Conservation (phyloP, 1,284 basidiomycete species). For the Boletellus deceptivus region DNA sequence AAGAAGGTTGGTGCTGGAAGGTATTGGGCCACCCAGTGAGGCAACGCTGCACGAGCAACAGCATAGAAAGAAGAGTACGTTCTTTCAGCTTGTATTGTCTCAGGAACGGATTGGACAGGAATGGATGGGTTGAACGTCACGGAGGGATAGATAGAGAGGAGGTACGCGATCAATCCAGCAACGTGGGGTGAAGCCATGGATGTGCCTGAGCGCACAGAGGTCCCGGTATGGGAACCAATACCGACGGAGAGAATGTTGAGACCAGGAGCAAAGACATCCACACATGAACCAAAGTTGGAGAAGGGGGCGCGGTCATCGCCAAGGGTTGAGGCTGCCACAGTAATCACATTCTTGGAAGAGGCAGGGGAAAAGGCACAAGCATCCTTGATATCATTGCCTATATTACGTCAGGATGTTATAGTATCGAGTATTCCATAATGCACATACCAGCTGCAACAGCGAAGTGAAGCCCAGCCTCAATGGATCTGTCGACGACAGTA, state of each 20-base stretch:
- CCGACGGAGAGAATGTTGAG: conserved; percentile 82
- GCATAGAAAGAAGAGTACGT: conserved; percentile 47
- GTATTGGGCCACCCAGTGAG: conserved; percentile 56
- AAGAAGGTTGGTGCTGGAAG: conserved; percentile 57
- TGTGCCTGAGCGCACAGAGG: conserved; percentile 72
- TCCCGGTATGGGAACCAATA: conserved; percentile 54
- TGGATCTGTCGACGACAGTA: conserved; percentile 82
- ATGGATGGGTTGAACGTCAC: conserved; percentile 54
- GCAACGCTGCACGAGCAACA: conserved; percentile 53
- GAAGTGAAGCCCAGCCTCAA: conserved; percentile 86
- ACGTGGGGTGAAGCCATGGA: conserved; percentile 72
- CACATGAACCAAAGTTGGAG: conserved; percentile 76
- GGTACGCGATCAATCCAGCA: conserved; percentile 80
- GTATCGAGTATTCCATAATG: not conserved
- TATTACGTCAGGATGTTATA: conserved; percentile 3
- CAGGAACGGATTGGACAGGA: conserved; percentile 27
- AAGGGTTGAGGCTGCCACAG: conserved; percentile 83
- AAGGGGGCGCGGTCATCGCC: conserved; percentile 87
- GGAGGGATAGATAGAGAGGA: conserved; percentile 77
- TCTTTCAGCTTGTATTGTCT: conserved; percentile 21
- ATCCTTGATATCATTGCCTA: conserved; percentile 65
- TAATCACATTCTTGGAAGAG: conserved; percentile 71
- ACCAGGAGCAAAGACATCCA: conserved; percentile 83
- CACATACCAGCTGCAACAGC: conserved; percentile 89
- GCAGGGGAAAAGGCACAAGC: conserved; percentile 86